Conservation (phyloP, 352 stramenopile species). For the Phytophthora hybrid region DNA sequence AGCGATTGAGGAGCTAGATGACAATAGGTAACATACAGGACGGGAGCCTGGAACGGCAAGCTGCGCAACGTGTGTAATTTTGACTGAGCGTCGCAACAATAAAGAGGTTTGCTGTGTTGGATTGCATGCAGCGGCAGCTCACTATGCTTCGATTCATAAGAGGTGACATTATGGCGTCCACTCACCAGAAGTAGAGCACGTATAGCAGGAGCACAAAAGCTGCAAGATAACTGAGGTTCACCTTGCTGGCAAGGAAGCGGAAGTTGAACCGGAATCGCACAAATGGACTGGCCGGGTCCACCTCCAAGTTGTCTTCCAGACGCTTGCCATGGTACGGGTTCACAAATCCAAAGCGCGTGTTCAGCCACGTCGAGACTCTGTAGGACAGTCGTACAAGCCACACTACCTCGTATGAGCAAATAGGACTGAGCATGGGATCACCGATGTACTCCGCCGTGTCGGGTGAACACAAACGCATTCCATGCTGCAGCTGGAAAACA, state of each 20-base stretch:
- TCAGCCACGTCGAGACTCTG: slow-evolving; percentile 84
- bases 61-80: slow-evolving; percentile 36
- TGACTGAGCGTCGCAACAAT: slow-evolving; percentile 25
- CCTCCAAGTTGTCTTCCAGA: slow-evolving; percentile 79
- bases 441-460: slow-evolving; percentile 74
- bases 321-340: slow-evolving; percentile 76
- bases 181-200: slow-evolving; percentile 74
- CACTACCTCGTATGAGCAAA: slow-evolving; percentile 84
- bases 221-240: slow-evolving; percentile 79
- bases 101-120: slow-evolving; percentile 24
- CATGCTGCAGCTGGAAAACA: slow-evolving; percentile 69
- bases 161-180: slow-evolving; percentile 10
- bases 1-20: slow-evolving; percentile 33
- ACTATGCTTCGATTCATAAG: slow-evolving; percentile 13
- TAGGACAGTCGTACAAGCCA: slow-evolving; percentile 82
- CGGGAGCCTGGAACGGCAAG: slow-evolving; percentile 14
- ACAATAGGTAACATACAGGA: slow-evolving; percentile 35
- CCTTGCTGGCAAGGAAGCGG: slow-evolving; percentile 87
- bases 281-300: slow-evolving; percentile 56
- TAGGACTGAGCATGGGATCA: slow-evolving; percentile 87
- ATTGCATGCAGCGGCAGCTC: neutral
- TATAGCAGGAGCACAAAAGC: slow-evolving; percentile 72
- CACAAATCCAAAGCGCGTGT: slow-evolving; percentile 67
- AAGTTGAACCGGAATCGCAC: slow-evolving; percentile 85
- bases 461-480: slow-evolving; percentile 78